A percentile compares a stretch with the other conserved stretches of the same genome.
Evolutionary conservation across 2,329 filamentous ascomycete genomes (phyloP).

Genomic region (Tolypocladium sp.): DNA sequence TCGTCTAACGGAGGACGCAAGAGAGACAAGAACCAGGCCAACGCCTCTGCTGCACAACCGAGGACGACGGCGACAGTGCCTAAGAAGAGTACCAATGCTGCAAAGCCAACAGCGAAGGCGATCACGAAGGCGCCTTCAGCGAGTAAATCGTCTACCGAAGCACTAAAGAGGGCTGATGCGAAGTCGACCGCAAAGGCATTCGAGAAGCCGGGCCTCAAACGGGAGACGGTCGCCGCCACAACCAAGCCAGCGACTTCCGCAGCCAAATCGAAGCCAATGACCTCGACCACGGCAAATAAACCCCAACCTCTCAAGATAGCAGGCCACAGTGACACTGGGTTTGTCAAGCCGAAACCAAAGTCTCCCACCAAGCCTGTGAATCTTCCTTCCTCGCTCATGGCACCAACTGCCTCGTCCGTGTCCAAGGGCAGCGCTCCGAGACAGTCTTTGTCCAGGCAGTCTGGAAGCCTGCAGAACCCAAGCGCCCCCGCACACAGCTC

Average conservation of each 20-base stretch:
- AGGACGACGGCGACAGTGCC: not conserved
- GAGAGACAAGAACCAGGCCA: not conserved
- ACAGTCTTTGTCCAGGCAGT: constrained; percentile 13
- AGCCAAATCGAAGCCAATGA: constrained; percentile 18
- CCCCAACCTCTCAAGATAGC: constrained; percentile 31
- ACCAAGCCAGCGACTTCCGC: constrained; percentile 16
- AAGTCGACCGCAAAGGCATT: constrained; percentile 19
- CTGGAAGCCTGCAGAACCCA: constrained; percentile 24
- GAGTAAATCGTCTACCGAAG: constrained; percentile 1
- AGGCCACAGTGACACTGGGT: constrained; percentile 27
- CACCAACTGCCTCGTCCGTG: constrained; percentile 60
- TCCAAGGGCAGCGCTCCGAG: constrained; percentile 39
- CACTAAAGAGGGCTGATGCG: constrained; percentile 13
- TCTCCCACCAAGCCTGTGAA: constrained; percentile 62
- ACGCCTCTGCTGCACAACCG: not conserved
- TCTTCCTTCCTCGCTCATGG: constrained; percentile 57
- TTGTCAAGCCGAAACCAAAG: constrained; percentile 51
- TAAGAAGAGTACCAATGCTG: not conserved
- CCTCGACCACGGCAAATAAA: constrained; percentile 29
- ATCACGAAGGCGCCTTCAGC: constrained; percentile 5
- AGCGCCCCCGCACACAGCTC: constrained; percentile 26
- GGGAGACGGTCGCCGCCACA: constrained; percentile 19
- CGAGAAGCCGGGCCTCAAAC: constrained; percentile 19
- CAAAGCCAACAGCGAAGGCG: constrained; percentile 13
- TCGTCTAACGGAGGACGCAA: not conserved